phyloP scores from a whole-genome alignment of 345 rosid genomes.

The Erodium maritimum region DNA sequence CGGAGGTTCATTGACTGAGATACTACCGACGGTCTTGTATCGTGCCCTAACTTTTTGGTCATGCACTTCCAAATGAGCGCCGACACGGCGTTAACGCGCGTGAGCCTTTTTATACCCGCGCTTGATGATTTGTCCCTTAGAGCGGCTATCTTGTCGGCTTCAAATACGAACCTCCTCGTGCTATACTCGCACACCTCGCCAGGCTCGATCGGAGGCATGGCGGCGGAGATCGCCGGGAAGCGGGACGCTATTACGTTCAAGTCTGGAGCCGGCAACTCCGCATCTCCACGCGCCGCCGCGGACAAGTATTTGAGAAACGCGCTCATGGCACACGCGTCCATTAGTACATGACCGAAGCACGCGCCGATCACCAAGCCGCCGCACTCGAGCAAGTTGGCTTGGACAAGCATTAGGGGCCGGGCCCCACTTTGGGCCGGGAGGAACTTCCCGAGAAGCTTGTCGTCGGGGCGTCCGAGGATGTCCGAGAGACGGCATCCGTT shows the following conservation, averaged over 20 bases:
- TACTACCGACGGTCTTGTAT: neutral
- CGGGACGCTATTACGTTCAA: neutral
- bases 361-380: slow-evolving; percentile 15
- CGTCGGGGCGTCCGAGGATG: neutral
- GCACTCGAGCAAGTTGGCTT: slow-evolving; percentile 21
- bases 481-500: neutral
- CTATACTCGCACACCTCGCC: neutral
- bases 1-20: slow-evolving; percentile 10
- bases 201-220: neutral
- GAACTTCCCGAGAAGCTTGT: slow-evolving; percentile 6
- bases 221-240: slow-evolving; percentile 3
- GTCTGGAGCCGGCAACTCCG: neutral
- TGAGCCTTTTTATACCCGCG: slow-evolving; percentile 10
- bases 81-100: slow-evolving; percentile 19
- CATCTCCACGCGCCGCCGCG: neutral
- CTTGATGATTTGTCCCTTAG: neutral
- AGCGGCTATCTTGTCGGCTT: slow-evolving; percentile 1
- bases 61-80: slow-evolving; percentile 9
- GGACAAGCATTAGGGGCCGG: slow-evolving; percentile 12
- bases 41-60: neutral
- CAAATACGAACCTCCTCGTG: slow-evolving; percentile 9
- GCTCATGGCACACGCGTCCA: slow-evolving; percentile 5
- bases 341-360: slow-evolving; percentile 10
- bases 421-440: slow-evolving; percentile 3
- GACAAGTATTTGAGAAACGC: slow-evolving; percentile 12